Evolutionary conservation across 495 filamentous ascomycete genomes (phyloP), one percentile per base, ranked within the genome.

Genomic region (Sphaerosporella brunnea): DNA sequence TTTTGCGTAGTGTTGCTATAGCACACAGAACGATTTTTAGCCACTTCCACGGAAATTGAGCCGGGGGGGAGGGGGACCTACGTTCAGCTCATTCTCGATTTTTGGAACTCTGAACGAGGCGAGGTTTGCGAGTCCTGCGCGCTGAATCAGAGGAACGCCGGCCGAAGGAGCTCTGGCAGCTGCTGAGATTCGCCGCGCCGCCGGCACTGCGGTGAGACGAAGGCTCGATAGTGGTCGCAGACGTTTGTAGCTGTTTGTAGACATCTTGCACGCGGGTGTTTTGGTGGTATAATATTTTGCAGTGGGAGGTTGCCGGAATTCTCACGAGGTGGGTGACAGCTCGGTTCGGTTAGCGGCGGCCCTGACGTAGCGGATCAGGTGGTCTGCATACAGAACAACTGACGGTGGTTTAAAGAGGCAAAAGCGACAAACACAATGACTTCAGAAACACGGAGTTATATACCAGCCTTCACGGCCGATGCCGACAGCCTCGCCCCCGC

Each of bases 71-170:
- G 4, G n/a, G 23, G 26, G 36, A 69, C 82, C 61, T 68, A 94
- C 90, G 60, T 93, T 97, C 16, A 83, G 84, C 65, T 97, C 90
- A 58, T 97, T 97, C 55, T 78, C 69, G 48, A 94, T 72, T 51
- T 75, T 78, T 37, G 90, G 90, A 20, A 86, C 73, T 66, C 82
- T 92, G 72, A 95, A 96, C 37, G 74, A 69, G 30, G 84, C 84
- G 41, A 86, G 73, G 18, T 36, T 55, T 45, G 30, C 51, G 11
- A 23, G 13, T 32, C 28, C 28, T 13, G 28, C 13, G 13, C 28
- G 7, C 28, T 13, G 7, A 32, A 13, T 13, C 7, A 5, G 28
- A 32, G 28, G 13, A 32, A 5, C 28, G 28, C 28, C 28, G 28
- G 28, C 13, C 28, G 5, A 5, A 13, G 28, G 13, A 32, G 13